A percentile compares a stretch with the other conserved stretches of the same genome.
Conservation (phyloP, 192 early-diverging fungal genomes). For the Neocallimastix lanati region DNA sequence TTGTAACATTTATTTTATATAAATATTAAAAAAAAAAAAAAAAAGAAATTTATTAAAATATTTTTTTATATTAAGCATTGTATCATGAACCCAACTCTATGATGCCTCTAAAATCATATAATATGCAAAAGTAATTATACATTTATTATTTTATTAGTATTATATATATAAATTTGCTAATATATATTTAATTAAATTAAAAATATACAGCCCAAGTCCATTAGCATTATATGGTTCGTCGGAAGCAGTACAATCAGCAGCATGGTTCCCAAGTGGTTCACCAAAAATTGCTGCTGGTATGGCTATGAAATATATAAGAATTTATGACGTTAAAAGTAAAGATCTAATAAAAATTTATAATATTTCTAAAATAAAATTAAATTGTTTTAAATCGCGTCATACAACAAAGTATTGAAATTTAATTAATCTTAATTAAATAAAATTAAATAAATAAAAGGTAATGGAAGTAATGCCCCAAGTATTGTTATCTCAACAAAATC, state of each 20-base stretch:
- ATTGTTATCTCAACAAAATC: constrained; percentile 47
- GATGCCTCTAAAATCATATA: neutral
- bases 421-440: too few species aligned
- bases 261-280: constrained; percentile 39
- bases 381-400: too few species aligned
- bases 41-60: too few species aligned
- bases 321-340: constrained; percentile 47
- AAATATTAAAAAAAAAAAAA: neutral
- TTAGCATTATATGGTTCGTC: constrained; percentile 39
- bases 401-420: too few species aligned
- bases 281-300: constrained; percentile 49
- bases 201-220: constrained; percentile 1
- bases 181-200: too few species aligned
- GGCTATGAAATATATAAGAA: constrained; percentile 43
- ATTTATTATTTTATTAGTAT: too few species aligned
- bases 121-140: neutral
- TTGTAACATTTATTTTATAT: neutral
- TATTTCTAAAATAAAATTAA: too few species aligned
- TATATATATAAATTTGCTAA: too few species aligned
- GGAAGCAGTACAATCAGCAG: constrained; percentile 45
- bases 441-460: neutral
- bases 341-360: neutral
- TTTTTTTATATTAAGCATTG: neutral
- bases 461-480: constrained; percentile 16
- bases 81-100: neutral